phyloP scores from a whole-genome alignment of 371 early-diverging fungal species.

The Mucor velutinosus region DNA sequence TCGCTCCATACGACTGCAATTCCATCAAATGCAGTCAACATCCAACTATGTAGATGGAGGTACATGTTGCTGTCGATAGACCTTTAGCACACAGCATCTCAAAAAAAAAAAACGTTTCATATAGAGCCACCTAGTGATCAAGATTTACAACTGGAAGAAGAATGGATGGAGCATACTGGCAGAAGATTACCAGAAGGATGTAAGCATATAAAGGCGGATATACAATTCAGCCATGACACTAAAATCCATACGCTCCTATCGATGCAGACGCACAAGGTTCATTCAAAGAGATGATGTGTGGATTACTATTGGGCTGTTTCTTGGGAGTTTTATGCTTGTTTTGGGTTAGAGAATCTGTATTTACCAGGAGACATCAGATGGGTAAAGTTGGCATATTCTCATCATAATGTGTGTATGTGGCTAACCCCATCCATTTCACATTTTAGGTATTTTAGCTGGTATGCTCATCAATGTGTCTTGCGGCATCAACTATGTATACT shows the following conservation, averaged over 20 bases:
- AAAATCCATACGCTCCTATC: not conserved
- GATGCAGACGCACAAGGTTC: constrained; percentile 50
- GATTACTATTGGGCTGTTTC: constrained; percentile 67
- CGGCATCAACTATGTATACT: constrained; percentile 59
- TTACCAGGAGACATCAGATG: constrained; percentile 68
- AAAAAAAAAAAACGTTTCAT: not conserved
- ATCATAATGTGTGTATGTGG: not conserved
- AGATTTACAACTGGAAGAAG: constrained; percentile 16
- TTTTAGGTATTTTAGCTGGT: constrained; percentile 54
- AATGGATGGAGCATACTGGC: constrained; percentile 21
- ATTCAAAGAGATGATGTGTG: constrained; percentile 64
- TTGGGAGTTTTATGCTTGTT: constrained; percentile 64
- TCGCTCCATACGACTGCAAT: constrained; percentile 18
- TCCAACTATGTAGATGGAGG: constrained; percentile 23
- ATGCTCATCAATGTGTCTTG: constrained; percentile 65
- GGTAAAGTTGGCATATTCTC: constrained; percentile 27
- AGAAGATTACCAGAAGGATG: constrained; percentile 23
- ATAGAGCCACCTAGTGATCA: constrained; percentile 12
- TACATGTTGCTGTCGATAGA: not conserved
- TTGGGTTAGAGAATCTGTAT: constrained; percentile 70
- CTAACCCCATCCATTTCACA: not conserved
- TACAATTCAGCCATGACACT: not conserved
- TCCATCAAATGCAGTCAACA: constrained; percentile 18
- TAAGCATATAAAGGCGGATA: not conserved
- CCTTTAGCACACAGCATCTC: not conserved